Evolutionary conservation across 495 filamentous ascomycete species (phyloP).

Genomic region (Bacidia rubella): DNA sequence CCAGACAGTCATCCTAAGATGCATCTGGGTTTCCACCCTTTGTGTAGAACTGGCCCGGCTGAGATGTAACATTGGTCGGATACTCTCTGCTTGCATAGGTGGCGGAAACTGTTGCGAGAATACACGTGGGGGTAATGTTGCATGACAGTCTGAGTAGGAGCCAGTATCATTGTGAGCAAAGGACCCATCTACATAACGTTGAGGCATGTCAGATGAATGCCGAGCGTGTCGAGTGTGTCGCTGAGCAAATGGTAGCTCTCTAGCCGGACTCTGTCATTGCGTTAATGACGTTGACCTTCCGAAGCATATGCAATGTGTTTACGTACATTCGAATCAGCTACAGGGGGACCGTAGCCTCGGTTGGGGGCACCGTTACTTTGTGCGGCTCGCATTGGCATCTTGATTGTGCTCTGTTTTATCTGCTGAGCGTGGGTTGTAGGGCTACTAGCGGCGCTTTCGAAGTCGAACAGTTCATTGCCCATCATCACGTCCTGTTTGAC

Average conservation of each 20-base stretch:
- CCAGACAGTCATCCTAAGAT: conserved; percentile 59
- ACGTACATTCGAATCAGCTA: background rate
- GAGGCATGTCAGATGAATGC: background rate
- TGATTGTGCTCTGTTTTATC: background rate
- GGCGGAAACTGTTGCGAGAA: background rate
- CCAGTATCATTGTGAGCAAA: background rate
- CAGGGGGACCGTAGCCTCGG: background rate
- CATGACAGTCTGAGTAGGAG: background rate
- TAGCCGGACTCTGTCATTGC: too few relatives aligned
- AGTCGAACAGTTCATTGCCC: conserved; percentile 49
- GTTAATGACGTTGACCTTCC: background rate
- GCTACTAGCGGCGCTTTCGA: conserved; percentile 55
- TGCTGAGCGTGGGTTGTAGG: conserved; percentile 25
- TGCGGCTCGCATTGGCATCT: conserved; percentile 4
- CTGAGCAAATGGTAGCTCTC: too few relatives aligned
- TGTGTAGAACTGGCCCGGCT: conserved; percentile 66
- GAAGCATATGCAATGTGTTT: background rate
- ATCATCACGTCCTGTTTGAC: conserved; percentile 47
- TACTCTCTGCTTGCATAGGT: background rate
- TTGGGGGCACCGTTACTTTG: background rate
- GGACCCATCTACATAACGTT: background rate
- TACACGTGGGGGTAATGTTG: background rate
- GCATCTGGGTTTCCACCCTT: conserved; percentile 88
- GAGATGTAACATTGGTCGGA: conserved; percentile 33
- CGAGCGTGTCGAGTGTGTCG: too few relatives aligned